Evolutionary conservation across 2,329 filamentous ascomycete genomes (phyloP), one percentile per base, ranked within the genome.

Genomic region (Stachybotrys echinatus): DNA sequence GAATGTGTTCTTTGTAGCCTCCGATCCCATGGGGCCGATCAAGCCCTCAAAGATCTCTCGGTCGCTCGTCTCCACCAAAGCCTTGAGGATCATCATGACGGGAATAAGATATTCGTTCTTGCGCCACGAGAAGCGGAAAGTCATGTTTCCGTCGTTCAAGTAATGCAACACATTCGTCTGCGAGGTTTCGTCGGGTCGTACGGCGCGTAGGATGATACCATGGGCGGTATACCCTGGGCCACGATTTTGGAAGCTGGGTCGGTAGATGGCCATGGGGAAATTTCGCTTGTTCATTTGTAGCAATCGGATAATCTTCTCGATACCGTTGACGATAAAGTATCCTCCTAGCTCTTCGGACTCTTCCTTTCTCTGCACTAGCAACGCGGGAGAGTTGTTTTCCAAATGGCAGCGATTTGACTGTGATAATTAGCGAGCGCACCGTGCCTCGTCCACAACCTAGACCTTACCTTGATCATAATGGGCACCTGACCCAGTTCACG

Each of bases 161-260:
- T 97, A 99, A 71, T 99, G 94, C 45, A 99, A 79, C 31, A 95
- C 91, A 63, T 97, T 99, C 37, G 92, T 97, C 70, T 97, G 92
- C 23, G 92, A 96, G 8, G 92, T 96, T 72, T 99, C 91, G 70
- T 99, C 94, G n/a, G 92, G 92, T 51, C 94, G 84, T 49, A 96
- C 91, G 3, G 87, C 95, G 71, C 94, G 86, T 58, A 96, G 84
- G 62, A 95, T 89, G 51, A 97, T 88, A 76, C 91, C 94, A 63
- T 84, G 94, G 51, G 88, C 87, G 12, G 91, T 95, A 72, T 96
- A 99, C 54, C 88, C 81, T 19, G 85, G 78, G 37, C 94, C 94
- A 73, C 94, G 85, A 61, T 89, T 92, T 55, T 83, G 80, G 73
- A 97, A 99, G 58, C 92, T 95, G 45, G 87, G 85, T 65, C 94